Conservation (phyloP, 768 basidiomycete species). For the Suillus spraguei region DNA sequence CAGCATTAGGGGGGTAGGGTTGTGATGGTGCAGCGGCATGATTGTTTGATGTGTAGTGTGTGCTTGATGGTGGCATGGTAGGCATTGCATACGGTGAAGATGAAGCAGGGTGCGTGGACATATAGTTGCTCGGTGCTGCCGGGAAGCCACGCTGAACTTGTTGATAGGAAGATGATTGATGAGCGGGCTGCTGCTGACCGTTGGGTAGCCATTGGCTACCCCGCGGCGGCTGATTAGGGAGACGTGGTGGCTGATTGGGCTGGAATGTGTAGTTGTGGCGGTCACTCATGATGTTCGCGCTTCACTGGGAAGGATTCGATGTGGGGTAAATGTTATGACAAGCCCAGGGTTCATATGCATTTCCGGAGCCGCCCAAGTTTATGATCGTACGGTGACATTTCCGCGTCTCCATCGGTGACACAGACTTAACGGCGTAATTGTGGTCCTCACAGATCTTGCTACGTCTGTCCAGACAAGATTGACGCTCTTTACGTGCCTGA, state of each 20-base stretch:
- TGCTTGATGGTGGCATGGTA: constrained; percentile 6
- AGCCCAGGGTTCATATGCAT: constrained; percentile 34
- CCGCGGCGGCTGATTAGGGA: constrained; percentile 12
- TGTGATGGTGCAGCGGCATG: constrained; percentile 22
- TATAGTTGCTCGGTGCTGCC: constrained; percentile 11
- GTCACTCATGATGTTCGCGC: constrained; percentile 26
- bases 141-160: constrained; percentile 11
- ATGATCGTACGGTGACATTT: constrained; percentile 32
- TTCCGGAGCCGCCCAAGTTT: constrained; percentile 33
- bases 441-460: constrained; percentile 31
- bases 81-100: constrained; percentile 25
- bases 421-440: constrained; percentile 32
- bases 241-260: constrained; percentile 14
- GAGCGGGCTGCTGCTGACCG: constrained; percentile 25
- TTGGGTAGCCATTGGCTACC: constrained; percentile 26
- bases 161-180: constrained; percentile 27
- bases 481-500: constrained; percentile 31
- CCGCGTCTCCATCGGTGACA: constrained; percentile 25
- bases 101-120: constrained; percentile 22
- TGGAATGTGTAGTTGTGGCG: constrained; percentile 34
- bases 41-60: constrained; percentile 23
- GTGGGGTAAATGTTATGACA: constrained; percentile 4
- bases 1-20: constrained; percentile 18
- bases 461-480: constrained; percentile 29
- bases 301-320: neutral